Percentiles rank a stretch among this genome's conserved stretches.
Conservation (phyloP, 2,329 filamentous ascomycete genomes). For the Lecanoromycetidae sp. region DNA sequence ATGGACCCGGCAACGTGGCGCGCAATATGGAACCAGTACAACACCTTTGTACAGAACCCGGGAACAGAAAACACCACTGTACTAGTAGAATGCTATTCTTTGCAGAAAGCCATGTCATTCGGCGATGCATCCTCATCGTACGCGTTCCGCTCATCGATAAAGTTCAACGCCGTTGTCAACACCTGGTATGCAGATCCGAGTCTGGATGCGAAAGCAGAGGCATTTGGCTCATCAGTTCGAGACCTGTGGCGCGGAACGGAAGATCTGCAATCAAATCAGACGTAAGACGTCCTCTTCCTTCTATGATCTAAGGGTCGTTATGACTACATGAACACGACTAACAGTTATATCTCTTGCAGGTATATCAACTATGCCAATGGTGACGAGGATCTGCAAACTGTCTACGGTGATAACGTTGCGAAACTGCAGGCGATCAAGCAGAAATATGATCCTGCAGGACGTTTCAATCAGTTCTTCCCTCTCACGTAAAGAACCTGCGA, state of each 20-base stretch:
- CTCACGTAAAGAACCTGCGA: no score
- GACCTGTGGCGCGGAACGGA: conserved; percentile 1
- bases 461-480: conserved; percentile 14
- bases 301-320: background rate
- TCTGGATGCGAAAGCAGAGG: conserved; percentile 7
- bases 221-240: conserved; percentile 1
- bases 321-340: background rate
- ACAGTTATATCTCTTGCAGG: background rate
- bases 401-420: conserved; percentile 26
- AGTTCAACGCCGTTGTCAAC: background rate
- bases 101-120: background rate
- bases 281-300: background rate
- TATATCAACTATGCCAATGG: conserved; percentile 14
- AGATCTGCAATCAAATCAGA: background rate
- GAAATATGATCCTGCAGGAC: conserved; percentile 24
- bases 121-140: conserved; percentile 1
- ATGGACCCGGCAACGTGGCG: conserved; percentile 2
- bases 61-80: conserved; percentile 1
- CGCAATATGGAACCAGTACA: conserved; percentile 5
- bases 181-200: background rate
- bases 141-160: conserved; percentile 1
- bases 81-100: conserved; percentile 10
- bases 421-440: conserved; percentile 25
- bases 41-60: conserved; percentile 1
- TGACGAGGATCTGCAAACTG: conserved; percentile 4